Conservation (phyloP, 306 rosid genomes). For the Boehmeria nivea region DNA sequence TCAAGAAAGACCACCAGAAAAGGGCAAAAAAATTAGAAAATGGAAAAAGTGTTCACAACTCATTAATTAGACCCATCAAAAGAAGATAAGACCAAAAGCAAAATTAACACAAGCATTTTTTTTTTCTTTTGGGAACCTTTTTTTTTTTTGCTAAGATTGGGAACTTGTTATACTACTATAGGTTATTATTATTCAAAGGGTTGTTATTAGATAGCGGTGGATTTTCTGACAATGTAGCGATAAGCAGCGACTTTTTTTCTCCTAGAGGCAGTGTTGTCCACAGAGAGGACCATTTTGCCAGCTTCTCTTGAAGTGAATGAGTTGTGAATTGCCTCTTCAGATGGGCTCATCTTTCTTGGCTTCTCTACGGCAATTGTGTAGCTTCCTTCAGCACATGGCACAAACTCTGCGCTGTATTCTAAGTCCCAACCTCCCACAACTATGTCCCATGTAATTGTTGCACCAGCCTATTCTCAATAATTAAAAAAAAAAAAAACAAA, state of each 20-base stretch:
- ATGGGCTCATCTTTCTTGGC: constrained; percentile 47
- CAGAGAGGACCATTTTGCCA: constrained; percentile 73
- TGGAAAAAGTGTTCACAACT: constrained; percentile 16
- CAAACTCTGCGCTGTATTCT: constrained; percentile 89
- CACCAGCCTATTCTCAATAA: constrained; percentile 49
- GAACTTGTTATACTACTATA: too few relatives aligned
- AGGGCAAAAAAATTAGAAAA: constrained; percentile 1
- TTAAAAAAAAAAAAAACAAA: background rate
- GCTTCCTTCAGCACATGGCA: constrained; percentile 67
- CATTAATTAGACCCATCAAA: constrained; percentile 4
- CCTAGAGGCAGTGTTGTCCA: constrained; percentile 73
- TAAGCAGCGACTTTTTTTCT: constrained; percentile 86
- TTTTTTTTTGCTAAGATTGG: too few relatives aligned
- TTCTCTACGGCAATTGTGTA: constrained; percentile 79
- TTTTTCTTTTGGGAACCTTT: too few relatives aligned
- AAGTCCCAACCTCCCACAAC: constrained; percentile 97
- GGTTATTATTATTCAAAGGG: too few relatives aligned
- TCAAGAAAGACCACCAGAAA: too few relatives aligned
- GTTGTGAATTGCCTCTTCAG: constrained; percentile 82
- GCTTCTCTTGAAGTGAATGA: constrained; percentile 63
- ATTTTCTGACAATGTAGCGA: constrained; percentile 69
- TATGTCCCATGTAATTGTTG: constrained; percentile 90
- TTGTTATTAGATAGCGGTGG: constrained; percentile 14
- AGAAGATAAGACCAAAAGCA: constrained; percentile 8
- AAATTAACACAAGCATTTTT: too few relatives aligned